Evolutionary conservation across 192 early-diverging fungal genomes (phyloP), one percentile per base, ranked within the genome.

Genomic region (Entomortierella chlamydospora): DNA sequence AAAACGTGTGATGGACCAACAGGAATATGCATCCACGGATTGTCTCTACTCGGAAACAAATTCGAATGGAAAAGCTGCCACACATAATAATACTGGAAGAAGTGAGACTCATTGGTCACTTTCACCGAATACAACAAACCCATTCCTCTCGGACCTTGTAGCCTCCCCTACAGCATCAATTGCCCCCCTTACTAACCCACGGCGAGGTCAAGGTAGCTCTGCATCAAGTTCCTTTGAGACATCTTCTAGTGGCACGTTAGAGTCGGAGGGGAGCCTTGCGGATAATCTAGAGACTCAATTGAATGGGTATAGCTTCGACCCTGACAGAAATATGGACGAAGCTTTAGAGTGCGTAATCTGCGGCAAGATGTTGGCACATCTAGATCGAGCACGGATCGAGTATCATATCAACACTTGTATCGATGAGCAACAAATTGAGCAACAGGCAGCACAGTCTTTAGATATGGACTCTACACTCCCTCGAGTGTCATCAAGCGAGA

Each of bases 351-450:
- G 72, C 23, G 28, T 76, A 2, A 30, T 76, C 2, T 76, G 72
- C 20, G 72, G 72, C 23, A 76, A 76, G 37, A 11, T 23, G 3
- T 59, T 76, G 17, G 49, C 59, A 0, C 72, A 76, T 29, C 33
- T 76, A n/a, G 72, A 76, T 43, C 39, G 31, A 23, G 72, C 47
- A 18, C 64, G 72, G 15, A 33, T 76, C 17, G 72, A 37, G 11
- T 76, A 66, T 26, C 72, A 76, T 49, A 47, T 76, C 42, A 76
- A 76, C 53, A 76, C 43, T 30, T 76, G 72, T 43, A 76, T 76
- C 9, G 72, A 76, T 9, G 72, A 73, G 26, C 55, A 73, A n/a
- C 54, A 66, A 28, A 23, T 49, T 15, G 30, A 55, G 29, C 62
- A 57, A 43, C 50, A 64, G 15, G 22, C 62, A n/a, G 4, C 26